Evolutionary conservation across 169 alveolate genomes (phyloP), one percentile per base, ranked within the genome.

Genomic region (Eimeria maxima): DNA sequence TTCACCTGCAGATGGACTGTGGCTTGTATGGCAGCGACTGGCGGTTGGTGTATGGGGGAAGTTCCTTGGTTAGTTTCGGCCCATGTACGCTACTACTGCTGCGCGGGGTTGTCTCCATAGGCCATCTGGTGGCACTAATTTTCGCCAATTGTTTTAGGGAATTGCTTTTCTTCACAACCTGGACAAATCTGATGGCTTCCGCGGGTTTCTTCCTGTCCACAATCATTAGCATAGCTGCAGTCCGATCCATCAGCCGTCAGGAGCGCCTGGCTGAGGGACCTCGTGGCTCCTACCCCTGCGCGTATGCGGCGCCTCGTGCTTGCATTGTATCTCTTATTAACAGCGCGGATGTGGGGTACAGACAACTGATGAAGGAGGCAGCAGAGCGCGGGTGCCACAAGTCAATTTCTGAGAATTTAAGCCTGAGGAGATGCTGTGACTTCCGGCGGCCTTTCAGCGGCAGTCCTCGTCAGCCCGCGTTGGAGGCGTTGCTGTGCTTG

Each of bases 401-500:
- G 29, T 4, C 42, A 5, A 1, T 53, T 13, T 33, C 20, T 10
- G 24, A 81, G 42, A 57, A 22, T n/a, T 50, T 29, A 50, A 33
- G 1, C 11, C 13, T 27, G 42, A 47, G 73, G 42, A 18, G 69
- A 50, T 81, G 65, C 50, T 81, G 20, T 47, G 42, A 29, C 14
- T 81, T 81, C 90, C 38, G 69, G 73, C 65, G 90, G 69, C 90
- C 90, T 10, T 81, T 81, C 73, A 53, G 73, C 29, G 90, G 90
- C 50, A 14, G 45, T 11, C 90, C 90, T 24, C 71, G 73, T 8
- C 73, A 14, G 53, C 65, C 47, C 2, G 90, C 47, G 13, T 50
- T 81, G 73, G 90, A 81, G 69, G 65, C 73, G 73, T 29, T 81
- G n/a, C 90, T 81, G 50, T 27, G 29, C 63, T 5, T 81, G 73